Evolutionary conservation across 257 asterid species (phyloP).

Genomic region (Solanum sejunctum): DNA sequence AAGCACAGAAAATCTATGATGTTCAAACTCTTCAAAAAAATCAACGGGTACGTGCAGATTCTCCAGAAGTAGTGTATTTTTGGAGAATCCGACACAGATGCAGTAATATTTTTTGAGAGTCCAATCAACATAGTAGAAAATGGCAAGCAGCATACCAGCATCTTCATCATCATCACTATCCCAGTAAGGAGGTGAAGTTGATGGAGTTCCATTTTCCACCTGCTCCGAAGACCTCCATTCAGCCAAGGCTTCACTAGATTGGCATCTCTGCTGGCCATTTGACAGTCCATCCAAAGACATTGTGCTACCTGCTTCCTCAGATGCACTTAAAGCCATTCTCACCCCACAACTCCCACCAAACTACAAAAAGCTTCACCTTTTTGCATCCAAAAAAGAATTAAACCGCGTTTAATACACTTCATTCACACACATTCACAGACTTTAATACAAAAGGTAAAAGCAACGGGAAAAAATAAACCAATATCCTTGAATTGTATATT

Average conservation of each 20-base stretch:
- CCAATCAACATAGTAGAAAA: not conserved
- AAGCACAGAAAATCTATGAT: not conserved
- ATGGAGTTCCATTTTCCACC: conserved; percentile 64
- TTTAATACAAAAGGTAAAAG: not conserved
- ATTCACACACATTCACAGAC: not conserved
- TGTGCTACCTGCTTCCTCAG: conserved; percentile 38
- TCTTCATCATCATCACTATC: conserved; percentile 63
- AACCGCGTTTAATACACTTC: not conserved
- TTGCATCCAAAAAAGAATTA: conserved; percentile 1
- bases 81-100: no score
- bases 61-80: no score
- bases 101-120: no score
- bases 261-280: conserved; percentile 43
- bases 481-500: not conserved
- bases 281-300: conserved; percentile 49
- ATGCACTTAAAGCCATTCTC: conserved; percentile 48
- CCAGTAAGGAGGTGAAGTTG: conserved; percentile 91
- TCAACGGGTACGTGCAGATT: no score
- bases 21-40: no score
- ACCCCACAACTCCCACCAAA: conserved; percentile 40
- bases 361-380: conserved; percentile 36
- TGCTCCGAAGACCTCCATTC: conserved; percentile 82
- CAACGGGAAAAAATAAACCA: not conserved
- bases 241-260: conserved; percentile 56
- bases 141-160: conserved; percentile 27